A percentile compares a stretch with the other conserved stretches of the same genome.
Evolutionary conservation across 257 asterid species (phyloP).

Genomic region (Solanum chaucha): DNA sequence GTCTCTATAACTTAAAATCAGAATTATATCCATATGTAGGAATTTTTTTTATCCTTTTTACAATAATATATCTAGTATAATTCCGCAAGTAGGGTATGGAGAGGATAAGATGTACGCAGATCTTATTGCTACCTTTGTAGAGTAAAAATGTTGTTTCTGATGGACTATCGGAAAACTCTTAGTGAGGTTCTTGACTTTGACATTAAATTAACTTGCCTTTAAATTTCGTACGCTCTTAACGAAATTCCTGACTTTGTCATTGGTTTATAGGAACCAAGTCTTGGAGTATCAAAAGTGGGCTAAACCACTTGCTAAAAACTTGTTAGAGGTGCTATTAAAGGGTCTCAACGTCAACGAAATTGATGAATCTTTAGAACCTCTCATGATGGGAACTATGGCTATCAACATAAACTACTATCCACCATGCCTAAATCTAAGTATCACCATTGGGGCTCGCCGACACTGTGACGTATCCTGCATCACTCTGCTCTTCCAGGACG

Average conservation of each 20-base stretch:
- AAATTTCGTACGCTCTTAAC: neutral
- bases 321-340: slow-evolving; percentile 20
- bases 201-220: neutral
- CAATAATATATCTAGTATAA: neutral
- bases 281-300: slow-evolving; percentile 27
- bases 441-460: slow-evolving; percentile 31
- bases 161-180: too few relatives aligned
- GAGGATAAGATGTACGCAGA: neutral
- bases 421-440: slow-evolving; percentile 35
- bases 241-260: neutral
- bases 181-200: too few relatives aligned
- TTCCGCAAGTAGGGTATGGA: too few relatives aligned
- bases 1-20: too few relatives aligned
- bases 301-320: slow-evolving; percentile 26
- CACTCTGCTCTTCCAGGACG: slow-evolving; percentile 46
- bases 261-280: slow-evolving; percentile 23
- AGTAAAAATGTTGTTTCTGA: too few relatives aligned
- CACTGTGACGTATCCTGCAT: slow-evolving; percentile 40
- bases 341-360: slow-evolving; percentile 34
- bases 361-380: slow-evolving; percentile 19
- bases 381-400: slow-evolving; percentile 27
- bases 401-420: slow-evolving; percentile 33
- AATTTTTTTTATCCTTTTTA: too few relatives aligned
- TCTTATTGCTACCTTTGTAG: too few relatives aligned
- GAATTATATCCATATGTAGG: neutral